These are phyloP conservation scores for Hypoxylon crocopeplum DNA, from an alignment of 495 filamentous ascomycete species.

Conservation along the genomic window DNA sequence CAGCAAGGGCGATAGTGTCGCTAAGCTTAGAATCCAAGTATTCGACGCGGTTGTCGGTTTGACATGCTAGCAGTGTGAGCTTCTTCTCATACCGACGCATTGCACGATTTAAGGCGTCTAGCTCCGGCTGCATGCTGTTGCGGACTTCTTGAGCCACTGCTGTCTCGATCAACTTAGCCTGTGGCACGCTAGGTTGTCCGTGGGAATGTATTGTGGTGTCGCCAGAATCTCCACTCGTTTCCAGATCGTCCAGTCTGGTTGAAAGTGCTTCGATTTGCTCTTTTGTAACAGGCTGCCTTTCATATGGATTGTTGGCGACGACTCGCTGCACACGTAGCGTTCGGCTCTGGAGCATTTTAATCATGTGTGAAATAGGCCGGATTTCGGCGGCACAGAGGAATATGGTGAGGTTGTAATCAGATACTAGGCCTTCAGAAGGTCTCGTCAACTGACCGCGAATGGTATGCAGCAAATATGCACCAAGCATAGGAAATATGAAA, in stretches of 20 bases:
- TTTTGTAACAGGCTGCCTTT: slow-evolving; percentile 48
- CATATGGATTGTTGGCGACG: slow-evolving; percentile 61
- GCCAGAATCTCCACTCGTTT: slow-evolving; percentile 60
- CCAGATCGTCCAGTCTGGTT: slow-evolving; percentile 72
- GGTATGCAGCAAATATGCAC: slow-evolving; percentile 78
- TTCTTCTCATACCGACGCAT: slow-evolving; percentile 95
- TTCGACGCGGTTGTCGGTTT: slow-evolving; percentile 76
- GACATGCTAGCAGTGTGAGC: slow-evolving; percentile 69
- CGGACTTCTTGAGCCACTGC: slow-evolving; percentile 67
- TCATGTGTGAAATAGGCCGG: slow-evolving; percentile 77
- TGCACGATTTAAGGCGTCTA: slow-evolving; percentile 89
- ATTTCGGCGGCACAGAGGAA: slow-evolving; percentile 90
- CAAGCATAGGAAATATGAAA: slow-evolving; percentile 79
- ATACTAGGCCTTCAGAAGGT: slow-evolving; percentile 85
- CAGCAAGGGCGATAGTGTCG: slow-evolving; percentile 81
- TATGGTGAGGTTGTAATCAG: slow-evolving; percentile 92
- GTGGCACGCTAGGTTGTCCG: slow-evolving; percentile 32
- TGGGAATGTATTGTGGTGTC: slow-evolving; percentile 30
- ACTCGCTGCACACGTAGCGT: slow-evolving; percentile 84
- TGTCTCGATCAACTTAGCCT: slow-evolving; percentile 45
- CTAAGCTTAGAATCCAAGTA: slow-evolving; percentile 72
- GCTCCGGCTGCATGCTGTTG: slow-evolving; percentile 73
- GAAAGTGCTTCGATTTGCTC: slow-evolving; percentile 63
- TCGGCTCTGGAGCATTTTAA: slow-evolving; percentile 77
- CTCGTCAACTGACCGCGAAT: slow-evolving; percentile 78